Percentiles rank a stretch among this genome's conserved stretches.
phyloP scores from a whole-genome alignment of 257 asterid genomes.

The Sherardia arvensis region DNA sequence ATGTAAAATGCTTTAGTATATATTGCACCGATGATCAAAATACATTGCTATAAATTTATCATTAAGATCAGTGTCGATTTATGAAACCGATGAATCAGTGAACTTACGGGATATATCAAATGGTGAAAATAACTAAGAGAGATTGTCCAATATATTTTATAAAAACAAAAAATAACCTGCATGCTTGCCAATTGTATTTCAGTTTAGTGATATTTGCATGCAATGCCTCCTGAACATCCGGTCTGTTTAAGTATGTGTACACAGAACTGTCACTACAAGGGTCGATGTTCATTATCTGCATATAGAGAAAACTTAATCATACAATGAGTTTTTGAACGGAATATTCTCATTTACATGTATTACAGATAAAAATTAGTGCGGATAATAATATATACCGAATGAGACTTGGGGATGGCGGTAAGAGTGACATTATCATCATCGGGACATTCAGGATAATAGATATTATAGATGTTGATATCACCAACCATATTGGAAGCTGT shows the following conservation, averaged over 20 bases:
- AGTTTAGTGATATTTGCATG: constrained; percentile 75
- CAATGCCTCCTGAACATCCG: constrained; percentile 70
- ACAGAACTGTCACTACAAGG: constrained; percentile 66
- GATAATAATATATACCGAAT: constrained; percentile 31
- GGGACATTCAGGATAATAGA: constrained; percentile 55
- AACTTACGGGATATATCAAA: no score
- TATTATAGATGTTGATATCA: constrained; percentile 37
- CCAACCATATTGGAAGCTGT: constrained; percentile 9
- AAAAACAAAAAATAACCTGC: constrained; percentile 40
- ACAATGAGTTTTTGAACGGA: no score
- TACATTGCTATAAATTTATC: no score
- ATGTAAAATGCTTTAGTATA: no score
- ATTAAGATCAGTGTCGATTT: no score
- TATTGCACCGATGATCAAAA: no score
- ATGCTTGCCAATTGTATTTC: constrained; percentile 49
- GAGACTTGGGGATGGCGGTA: constrained; percentile 40
- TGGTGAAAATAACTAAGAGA: no score
- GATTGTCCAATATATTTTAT: no score
- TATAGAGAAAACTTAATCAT: no score
- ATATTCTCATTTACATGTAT: no score
- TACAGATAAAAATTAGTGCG: background rate
- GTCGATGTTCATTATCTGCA: constrained; percentile 37
- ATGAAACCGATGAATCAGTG: no score
- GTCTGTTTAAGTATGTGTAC: constrained; percentile 45
- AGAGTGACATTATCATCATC: constrained; percentile 15